Conservation (phyloP, 305 asterid species). For the Fraxinus greggii region DNA sequence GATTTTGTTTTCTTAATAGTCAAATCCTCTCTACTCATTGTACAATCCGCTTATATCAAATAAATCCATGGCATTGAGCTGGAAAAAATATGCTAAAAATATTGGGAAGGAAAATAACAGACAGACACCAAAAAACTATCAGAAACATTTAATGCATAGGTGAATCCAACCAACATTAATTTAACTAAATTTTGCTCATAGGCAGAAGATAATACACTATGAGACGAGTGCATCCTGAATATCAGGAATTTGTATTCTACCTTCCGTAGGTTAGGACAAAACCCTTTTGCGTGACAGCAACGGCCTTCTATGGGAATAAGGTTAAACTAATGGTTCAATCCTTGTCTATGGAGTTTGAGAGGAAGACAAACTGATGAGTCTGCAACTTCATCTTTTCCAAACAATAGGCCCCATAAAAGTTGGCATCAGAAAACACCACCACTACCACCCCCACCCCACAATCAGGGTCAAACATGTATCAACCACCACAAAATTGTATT, state of each 20-base stretch:
- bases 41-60: background rate
- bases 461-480: slow-evolving; percentile 39
- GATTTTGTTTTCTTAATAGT: background rate
- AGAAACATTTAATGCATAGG: background rate
- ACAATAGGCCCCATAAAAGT: slow-evolving; percentile 47
- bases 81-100: background rate
- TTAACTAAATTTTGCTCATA: background rate
- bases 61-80: background rate
- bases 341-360: slow-evolving; percentile 42
- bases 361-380: slow-evolving; percentile 59
- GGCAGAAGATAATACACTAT: background rate
- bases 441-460: slow-evolving; percentile 4
- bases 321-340: slow-evolving; percentile 21
- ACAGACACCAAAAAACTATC: background rate
- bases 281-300: background rate
- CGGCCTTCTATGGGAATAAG: background rate
- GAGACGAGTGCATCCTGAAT: slow-evolving; percentile 28
- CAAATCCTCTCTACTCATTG: background rate
- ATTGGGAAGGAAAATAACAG: background rate
- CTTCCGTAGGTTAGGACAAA: slow-evolving; percentile 32
- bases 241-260: slow-evolving; percentile 31
- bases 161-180: background rate
- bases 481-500: slow-evolving; percentile 29
- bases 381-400: slow-evolving; percentile 44
- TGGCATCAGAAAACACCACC: slow-evolving; percentile 30